These are phyloP conservation scores for Theobroma grandiflorum DNA, from an alignment of 441 rosid species.

Conservation along the genomic window DNA sequence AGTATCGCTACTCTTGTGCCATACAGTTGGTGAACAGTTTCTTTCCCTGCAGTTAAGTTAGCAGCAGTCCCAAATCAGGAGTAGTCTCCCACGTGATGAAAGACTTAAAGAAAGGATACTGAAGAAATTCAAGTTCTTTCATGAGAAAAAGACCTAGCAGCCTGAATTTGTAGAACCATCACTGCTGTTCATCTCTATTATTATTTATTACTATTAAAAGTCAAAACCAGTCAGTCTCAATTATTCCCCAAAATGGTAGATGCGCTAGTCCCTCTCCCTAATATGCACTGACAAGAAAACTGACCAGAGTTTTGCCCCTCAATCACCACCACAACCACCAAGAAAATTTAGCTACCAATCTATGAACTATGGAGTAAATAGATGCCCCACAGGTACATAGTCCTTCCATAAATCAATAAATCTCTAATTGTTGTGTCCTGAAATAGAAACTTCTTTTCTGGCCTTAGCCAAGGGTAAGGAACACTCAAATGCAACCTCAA, in stretches of 20 bases:
- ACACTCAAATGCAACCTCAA: not conserved
- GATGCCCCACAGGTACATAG: not conserved
- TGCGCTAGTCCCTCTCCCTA: not conserved
- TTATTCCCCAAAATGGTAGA: not conserved
- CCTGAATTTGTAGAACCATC: too few relatives aligned
- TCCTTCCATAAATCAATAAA: not conserved
- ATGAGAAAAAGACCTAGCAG: not conserved
- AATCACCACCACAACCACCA: not conserved
- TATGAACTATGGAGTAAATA: not conserved
- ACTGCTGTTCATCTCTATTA: not conserved
- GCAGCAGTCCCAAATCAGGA: conserved; percentile 4
- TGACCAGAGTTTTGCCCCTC: not conserved
- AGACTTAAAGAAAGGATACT: not conserved
- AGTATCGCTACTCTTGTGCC: conserved; percentile 92
- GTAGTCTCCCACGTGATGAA: not conserved
- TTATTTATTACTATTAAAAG: not conserved
- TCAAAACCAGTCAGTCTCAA: not conserved
- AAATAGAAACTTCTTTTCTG: not conserved
- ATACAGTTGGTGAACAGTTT: conserved; percentile 81
- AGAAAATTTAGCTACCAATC: not conserved
- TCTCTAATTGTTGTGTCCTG: not conserved
- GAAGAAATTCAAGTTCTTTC: not conserved
- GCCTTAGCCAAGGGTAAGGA: not conserved
- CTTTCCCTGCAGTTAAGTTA: conserved; percentile 61
- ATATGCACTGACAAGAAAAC: not conserved